Evolutionary conservation across 306 rosid species (phyloP).

Genomic region (Gastrolobium villosum): DNA sequence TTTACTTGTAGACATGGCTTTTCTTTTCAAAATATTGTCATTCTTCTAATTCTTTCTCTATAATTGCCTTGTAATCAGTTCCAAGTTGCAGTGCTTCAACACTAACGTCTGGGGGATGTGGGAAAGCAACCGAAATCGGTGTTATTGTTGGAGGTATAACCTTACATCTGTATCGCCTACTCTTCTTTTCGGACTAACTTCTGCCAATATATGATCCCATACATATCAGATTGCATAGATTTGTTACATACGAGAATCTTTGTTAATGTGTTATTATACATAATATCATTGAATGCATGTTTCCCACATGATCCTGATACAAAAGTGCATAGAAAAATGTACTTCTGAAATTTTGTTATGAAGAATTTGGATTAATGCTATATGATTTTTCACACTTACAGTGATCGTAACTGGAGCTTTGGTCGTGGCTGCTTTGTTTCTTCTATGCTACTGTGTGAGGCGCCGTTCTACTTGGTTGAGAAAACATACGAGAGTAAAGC

Average conservation of each 20-base stretch:
- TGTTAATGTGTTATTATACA: background rate
- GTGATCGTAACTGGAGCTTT: slow-evolving; percentile 67
- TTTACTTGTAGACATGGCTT: slow-evolving; percentile 4
- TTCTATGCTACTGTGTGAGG: slow-evolving; percentile 64
- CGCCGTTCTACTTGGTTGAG: slow-evolving; percentile 76
- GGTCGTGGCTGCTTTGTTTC: slow-evolving; percentile 60
- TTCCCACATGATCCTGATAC: background rate
- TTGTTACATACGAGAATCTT: slow-evolving; percentile 2
- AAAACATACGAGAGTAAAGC: slow-evolving; percentile 72
- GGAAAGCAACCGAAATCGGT: slow-evolving; percentile 57
- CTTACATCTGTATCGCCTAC: slow-evolving; percentile 19
- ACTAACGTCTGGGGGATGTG: slow-evolving; percentile 63
- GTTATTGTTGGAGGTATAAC: slow-evolving; percentile 72
- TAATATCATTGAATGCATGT: slow-evolving; percentile 24
- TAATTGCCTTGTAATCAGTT: slow-evolving; percentile 39
- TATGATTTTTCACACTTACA: slow-evolving; percentile 47
- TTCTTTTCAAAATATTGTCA: background rate
- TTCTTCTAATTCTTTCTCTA: slow-evolving; percentile 46
- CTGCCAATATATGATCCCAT: background rate
- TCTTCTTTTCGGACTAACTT: background rate
- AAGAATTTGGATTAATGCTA: slow-evolving; percentile 24
- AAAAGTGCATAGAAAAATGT: slow-evolving; percentile 3
- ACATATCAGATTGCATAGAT: slow-evolving; percentile 1
- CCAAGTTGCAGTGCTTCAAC: slow-evolving; percentile 62
- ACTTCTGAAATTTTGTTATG: background rate